Conservation (phyloP, 1,284 basidiomycete genomes). For the Lentinula novae-zelandiae region DNA sequence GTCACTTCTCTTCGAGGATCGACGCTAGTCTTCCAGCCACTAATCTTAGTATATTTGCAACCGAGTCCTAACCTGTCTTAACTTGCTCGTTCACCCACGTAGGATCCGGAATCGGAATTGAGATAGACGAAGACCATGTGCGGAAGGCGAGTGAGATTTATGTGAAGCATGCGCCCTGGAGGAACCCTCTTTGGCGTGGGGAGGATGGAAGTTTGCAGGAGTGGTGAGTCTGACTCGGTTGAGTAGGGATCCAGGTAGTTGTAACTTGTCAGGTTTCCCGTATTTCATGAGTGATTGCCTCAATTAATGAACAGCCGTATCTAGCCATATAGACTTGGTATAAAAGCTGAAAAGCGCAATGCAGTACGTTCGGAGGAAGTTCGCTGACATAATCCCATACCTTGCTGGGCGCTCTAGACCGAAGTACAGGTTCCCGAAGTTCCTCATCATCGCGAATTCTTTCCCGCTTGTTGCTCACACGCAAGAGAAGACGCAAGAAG, state of each 20-base stretch:
- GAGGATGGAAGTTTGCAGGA: constrained; percentile 15
- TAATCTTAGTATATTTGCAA: neutral
- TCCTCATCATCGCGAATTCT: neutral
- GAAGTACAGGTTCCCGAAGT: neutral
- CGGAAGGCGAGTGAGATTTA: constrained; percentile 46
- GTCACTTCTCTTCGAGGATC: neutral
- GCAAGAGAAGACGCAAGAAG: neutral
- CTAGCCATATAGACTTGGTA: no score
- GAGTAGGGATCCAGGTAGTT: no score
- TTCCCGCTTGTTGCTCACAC: neutral
- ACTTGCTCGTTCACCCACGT: neutral
- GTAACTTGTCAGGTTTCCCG: no score
- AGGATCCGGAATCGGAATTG: constrained; percentile 68
- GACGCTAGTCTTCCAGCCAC: neutral
- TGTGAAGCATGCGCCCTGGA: constrained; percentile 42
- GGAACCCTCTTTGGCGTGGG: constrained; percentile 52
- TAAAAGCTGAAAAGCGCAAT: no score
- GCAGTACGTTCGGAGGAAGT: neutral
- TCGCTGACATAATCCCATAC: neutral
- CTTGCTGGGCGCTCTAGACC: neutral
- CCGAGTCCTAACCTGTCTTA: neutral
- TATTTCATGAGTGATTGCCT: no score
- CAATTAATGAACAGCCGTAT: no score
- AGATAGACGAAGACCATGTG: constrained; percentile 65
- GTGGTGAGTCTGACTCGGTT: constrained; percentile 11